Base-by-base conservation (phyloP, 2,329 filamentous ascomycete species). In the Arthrobotrys entomopaga region DNA sequence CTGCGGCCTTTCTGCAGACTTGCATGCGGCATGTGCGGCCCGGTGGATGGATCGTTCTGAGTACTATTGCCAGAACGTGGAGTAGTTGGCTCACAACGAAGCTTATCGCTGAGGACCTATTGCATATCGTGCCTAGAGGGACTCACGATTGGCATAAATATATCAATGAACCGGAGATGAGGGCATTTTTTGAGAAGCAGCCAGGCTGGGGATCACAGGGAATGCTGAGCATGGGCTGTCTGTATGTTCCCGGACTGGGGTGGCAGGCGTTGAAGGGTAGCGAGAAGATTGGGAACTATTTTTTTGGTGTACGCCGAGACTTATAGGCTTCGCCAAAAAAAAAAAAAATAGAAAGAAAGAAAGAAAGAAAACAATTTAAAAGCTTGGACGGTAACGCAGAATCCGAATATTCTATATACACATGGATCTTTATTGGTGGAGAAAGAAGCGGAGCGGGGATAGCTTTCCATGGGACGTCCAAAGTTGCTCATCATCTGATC, bases 101-200 rank as follows among this genome's bases (percentile, higher is more conserved):
- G 79, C 83, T 98, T 22, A 86, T 97, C 76, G 95, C 95, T 0
- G 95, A 99, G 83, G 91, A 95, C 82, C 80, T 97, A 69, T 79
- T 96, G 80, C 85, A 91, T 3, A 92, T 98, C 75, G 95, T 99
- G 66, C 95, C 95, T 8, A 87, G 87, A 77, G 95, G 95, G 1
- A 99, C 95, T 53, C 95, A 99, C 82, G 93, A 97, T 81, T 99
- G 95, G 95, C 85, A 86, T 76, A 96, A 98, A 83, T 99, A 98
- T 82, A 89, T 99, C 77, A 95, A 97, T 80, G 91, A 91, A 76
- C 84, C 87, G 13, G 94, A 98, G 84, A 81, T 96, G 79, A 83
- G 86, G 77, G 82, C 81, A 0, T 84, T 86, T 80, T 86, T 89
- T 50, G 34, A 66, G 20, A 48, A 63, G 38, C 66, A 74, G 57